These are phyloP conservation scores for Chlamydomonas incerta DNA, from an alignment of 139 green algal genomes.

Conservation along the genomic window DNA sequence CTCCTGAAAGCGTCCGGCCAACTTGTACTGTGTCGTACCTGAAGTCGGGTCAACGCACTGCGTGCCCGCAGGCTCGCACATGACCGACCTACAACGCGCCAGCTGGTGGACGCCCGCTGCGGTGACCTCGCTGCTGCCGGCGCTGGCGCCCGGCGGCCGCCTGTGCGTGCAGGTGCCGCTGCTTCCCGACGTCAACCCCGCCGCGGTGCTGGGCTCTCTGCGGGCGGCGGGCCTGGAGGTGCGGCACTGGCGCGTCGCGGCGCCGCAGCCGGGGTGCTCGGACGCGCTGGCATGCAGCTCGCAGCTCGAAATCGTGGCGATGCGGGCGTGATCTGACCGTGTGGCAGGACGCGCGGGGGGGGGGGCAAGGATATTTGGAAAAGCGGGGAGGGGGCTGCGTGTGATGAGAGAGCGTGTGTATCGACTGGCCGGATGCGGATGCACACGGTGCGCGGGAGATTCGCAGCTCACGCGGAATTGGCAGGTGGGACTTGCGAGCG, in stretches of 20 bases:
- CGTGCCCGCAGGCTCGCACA: background rate
- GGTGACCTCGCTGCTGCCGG: conserved; percentile 42
- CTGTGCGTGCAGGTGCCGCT: conserved; percentile 55
- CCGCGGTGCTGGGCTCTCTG: conserved; percentile 11
- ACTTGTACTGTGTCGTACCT: no score
- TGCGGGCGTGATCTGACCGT: background rate
- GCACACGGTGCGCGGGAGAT: no score
- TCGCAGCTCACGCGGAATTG: no score
- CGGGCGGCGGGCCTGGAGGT: background rate
- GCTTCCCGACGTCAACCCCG: background rate
- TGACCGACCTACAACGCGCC: background rate
- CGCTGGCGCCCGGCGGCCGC: conserved; percentile 53
- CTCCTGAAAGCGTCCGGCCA: no score
- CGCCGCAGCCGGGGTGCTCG: conserved; percentile 13
- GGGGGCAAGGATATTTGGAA: background rate
- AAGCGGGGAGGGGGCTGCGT: no score
- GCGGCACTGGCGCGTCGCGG: background rate
- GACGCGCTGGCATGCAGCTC: background rate
- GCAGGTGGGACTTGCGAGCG: no score
- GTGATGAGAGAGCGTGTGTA: no score
- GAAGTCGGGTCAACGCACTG: no score
- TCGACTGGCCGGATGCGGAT: no score
- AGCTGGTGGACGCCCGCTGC: conserved; percentile 33
- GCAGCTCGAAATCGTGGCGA: conserved; percentile 33
- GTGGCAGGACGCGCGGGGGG: background rate